Evolutionary conservation across 202 grass and related monocot genomes (phyloP), one percentile per base, ranked within the genome.

Genomic region (Digitaria exilis): DNA sequence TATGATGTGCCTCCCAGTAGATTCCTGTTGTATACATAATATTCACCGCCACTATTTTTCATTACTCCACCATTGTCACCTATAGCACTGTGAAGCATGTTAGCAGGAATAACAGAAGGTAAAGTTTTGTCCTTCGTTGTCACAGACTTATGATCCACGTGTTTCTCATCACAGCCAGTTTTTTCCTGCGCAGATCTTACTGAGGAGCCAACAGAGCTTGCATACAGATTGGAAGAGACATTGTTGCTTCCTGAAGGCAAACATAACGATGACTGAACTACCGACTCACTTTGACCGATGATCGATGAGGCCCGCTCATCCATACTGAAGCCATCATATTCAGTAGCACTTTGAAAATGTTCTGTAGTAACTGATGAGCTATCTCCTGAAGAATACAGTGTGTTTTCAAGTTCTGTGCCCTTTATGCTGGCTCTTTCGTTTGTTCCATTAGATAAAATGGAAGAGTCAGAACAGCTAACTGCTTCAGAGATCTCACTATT

Each of bases 21-120:
- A 68, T 83, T 82, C 78, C 73, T 89, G 79, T 89, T 91, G 82
- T 86, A 85, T 30, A 78, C 44, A 85, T 81, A 94, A 84, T 84
- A 91, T 66, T 86, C 77, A 89, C 81, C 75, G n/a, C 73, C 87
- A 44, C 76, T 71, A 64, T 85, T 94, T 89, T 91, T 77, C 76
- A 87, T 67, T 70, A 81, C 50, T 50, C 78, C 62, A 69, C 73
- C 66, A 56, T 86, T 87, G 72, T 94, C 84, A 32, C 56, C 65
- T 73, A 77, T 52, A 84, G 78, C 56, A 78, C 66, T 57, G 75
- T 76, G 86, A 81, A 87, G 71, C 63, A 75, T 79, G 45, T 73
- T 86, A 28, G 82, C 48, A 81, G 87, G 82, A 75, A 79, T 68
- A 63, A 71, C 86, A 82, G 72, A 67, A 80, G 84, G 80, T 62